Evolutionary conservation across 352 stramenopile genomes (phyloP), one percentile per base, ranked within the genome.

Genomic region (Pythium utonaiense): DNA sequence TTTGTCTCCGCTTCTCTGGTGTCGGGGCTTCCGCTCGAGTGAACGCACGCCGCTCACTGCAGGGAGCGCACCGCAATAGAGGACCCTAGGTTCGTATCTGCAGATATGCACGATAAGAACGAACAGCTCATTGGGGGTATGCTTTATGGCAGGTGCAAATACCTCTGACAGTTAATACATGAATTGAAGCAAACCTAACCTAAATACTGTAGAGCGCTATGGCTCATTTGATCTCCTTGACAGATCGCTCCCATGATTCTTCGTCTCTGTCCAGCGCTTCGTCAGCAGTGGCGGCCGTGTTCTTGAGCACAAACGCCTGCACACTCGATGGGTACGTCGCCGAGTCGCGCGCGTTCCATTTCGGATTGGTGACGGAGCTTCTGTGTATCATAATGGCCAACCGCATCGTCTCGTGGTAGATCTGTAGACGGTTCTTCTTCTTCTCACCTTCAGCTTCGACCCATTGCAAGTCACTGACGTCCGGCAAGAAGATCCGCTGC

Each of bases 351-450:
- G 45, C 10, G 28, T 66, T 19, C 61, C 69, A 73, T 30, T 82
- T 87, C 25, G 54, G 54, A 47, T 87, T 84, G 9, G 60, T 73
- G 28, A 65, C 64, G 14, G 73, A 71, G 53, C 58, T 84, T n/a
- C 40, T 57, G 36, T 87, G 72, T 40, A 87, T 83, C 21, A 76
- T 66, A 33, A 84, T 56, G 0, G 77, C 75, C 36, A 87, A 41
- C 0, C 71, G 38, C 10, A 80, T 63, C 1, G 69, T 74, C 13
- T 67, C 65, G 59, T 87, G 73, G 60, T 87, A 87, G 13, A 85
- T 73, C 51, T 66, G 45, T 36, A 81, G 38, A 0, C 71, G 73
- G 14, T 75, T 80, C 10, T 42, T 22, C 53, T 72, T 71, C 10
- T 17, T n/a, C 22, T 34, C 27, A 7, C 25, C 5, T 14, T 62